Evolutionary conservation across 306 rosid genomes (phyloP), one percentile per base, ranked within the genome.

Genomic region (Acmispon strigosus): DNA sequence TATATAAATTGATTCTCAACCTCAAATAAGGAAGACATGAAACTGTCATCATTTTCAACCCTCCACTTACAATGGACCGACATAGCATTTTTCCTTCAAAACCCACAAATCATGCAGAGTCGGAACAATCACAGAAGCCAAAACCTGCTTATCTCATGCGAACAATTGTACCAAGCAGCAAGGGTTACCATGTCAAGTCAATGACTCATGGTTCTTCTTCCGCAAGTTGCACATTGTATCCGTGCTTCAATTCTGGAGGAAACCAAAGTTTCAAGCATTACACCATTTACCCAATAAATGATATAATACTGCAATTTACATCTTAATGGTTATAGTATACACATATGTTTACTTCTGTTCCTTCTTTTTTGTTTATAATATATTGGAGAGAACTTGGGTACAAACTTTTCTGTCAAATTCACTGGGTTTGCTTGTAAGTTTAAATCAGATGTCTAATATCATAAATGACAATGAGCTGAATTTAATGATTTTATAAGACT

Each of bases 161-260:
- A 61, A 69, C 11, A 14, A 60, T 16, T 53, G 39, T 63, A 63
- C 76, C 65, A 65, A 63, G 69, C 58, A 63, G 69, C 58, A 68
- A 59, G 63, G 64, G 49, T 34, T 60, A 41, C 72, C 54, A 53
- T 53, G 58, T 60, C 49, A 60, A 54, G 52, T 86, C 70, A 27
- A 27, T 27, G 34, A 27, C 34, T 27, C 34, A 88, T 14, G 81
- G 81, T 67, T 86, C 89, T 47, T 92, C 90, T 78, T 84, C 96
- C 42, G 78, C 83, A 72, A 83, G 89, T 78, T 81, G 84, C 90
- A 86, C 85, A 64, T 80, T 76, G 85, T 83, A 86, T 83, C 82
- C 91, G 73, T 76, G 96, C 88, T 88, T 82, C 72, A 86, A 80
- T 72, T 81, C 98, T 90, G 91, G 55, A 73, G 49, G 76, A 84